Base-by-base conservation (phyloP, 257 asterid genomes). In the Anisodus acutangulus region DNA sequence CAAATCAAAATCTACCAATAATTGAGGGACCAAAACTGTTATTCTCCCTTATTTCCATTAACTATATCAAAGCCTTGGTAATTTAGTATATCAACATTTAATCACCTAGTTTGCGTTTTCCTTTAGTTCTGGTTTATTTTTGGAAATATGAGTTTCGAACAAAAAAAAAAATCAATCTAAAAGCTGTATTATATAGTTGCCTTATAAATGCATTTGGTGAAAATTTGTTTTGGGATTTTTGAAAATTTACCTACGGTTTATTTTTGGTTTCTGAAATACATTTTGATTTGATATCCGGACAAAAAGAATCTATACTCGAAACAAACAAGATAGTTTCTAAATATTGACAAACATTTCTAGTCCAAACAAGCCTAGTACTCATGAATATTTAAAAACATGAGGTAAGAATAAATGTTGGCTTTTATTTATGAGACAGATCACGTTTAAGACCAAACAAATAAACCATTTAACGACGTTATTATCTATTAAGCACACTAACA, bases 381-480 rank as follows among this genome's bases (percentile, higher is more conserved):
- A 70, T 43, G 39, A 47, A 72, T 45, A 43, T 71, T 1, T 0
- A 0, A 19, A 49, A 74, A 19, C 13, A 22, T 51, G 13, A n/a
- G 26, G 22, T 76, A 76, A 76, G 62, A 49, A 76, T 76, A 76
- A 76, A 26, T 51, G 81, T 12, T 76, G 19, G 13, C 43, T 22
- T 51, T 62, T 13, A 78, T 78, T 78, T 76, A 76, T 49, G 9
- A 13, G 13, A 26, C 26, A 51, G 4, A 76, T 16, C 13, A 76
- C 64, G 41, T 76, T 76, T 26, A 26, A 12, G 64, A 76, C 81
- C 81, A 49, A 22, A 22, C 62, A 76, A 76, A 22, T 49, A 76
- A 76, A 76, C 22, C 37, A 76, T 49, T 76, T 76, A 41, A 51
- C n/a, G 81, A 22, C 22, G 47, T 11, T 78, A 53, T 53, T 53